phyloP scores from a whole-genome alignment of 768 basidiomycete genomes.

The Calocera cornea region DNA sequence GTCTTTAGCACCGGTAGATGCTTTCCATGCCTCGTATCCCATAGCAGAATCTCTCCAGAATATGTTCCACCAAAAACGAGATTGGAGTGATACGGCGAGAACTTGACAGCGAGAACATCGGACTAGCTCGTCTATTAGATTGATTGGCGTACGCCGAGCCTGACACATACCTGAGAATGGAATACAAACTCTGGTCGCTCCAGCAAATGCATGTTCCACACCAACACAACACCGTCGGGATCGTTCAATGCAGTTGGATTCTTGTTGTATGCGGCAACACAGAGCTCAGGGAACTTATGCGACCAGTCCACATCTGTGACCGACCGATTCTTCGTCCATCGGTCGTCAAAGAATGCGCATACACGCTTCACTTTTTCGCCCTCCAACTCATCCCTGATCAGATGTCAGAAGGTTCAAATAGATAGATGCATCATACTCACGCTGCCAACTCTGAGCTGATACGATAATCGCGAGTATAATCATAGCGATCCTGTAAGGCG shows the following conservation, averaged over 20 bases:
- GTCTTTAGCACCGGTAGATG: constrained; percentile 94
- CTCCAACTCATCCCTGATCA: constrained; percentile 69
- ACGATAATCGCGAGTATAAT: constrained; percentile 95
- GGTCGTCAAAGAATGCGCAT: constrained; percentile 88
- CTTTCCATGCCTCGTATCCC: constrained; percentile 88
- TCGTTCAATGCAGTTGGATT: constrained; percentile 87
- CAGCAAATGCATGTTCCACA: constrained; percentile 92
- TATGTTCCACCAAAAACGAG: constrained; percentile 98
- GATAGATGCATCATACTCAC: constrained; percentile 34
- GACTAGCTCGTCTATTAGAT: constrained; percentile 41
- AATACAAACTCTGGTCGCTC: constrained; percentile 97
- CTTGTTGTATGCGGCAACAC: constrained; percentile 94
- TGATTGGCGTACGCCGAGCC: neutral
- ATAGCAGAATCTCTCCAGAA: constrained; percentile 92
- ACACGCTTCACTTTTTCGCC: constrained; percentile 80
- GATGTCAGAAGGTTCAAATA: neutral
- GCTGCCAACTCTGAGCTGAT: constrained; percentile 70
- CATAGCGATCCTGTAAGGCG: constrained; percentile 88
- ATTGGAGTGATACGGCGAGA: constrained; percentile 96
- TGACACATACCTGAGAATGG: constrained; percentile 73
- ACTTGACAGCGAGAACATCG: constrained; percentile 90
- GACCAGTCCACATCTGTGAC: constrained; percentile 98
- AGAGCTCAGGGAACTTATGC: constrained; percentile 95
- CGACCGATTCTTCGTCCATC: constrained; percentile 81
- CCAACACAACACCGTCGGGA: constrained; percentile 90